phyloP scores from a whole-genome alignment of 306 rosid genomes.

The Echinosophora koreensis region DNA sequence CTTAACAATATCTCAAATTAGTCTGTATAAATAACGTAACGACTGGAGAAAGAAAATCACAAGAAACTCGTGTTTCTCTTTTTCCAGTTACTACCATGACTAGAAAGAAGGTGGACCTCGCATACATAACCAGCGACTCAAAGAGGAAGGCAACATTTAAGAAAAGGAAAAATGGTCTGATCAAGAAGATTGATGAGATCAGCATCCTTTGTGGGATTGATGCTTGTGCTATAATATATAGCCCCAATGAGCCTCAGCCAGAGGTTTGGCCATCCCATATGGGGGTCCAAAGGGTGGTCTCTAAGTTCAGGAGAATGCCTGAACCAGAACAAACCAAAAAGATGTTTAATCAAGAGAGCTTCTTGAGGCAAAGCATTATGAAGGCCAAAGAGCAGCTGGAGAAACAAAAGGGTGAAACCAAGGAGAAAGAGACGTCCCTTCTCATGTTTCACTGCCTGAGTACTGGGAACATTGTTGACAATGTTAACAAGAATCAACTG shows the following conservation, averaged over 20 bases:
- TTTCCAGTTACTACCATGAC: constrained; percentile 25
- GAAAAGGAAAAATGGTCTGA: constrained; percentile 25
- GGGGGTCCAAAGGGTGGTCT: constrained; percentile 2
- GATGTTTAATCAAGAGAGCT: constrained; percentile 45
- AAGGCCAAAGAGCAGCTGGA: constrained; percentile 35
- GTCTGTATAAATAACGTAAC: background rate
- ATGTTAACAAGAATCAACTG: background rate
- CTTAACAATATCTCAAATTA: background rate
- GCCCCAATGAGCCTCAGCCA: constrained; percentile 39
- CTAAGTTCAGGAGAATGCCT: constrained; percentile 28
- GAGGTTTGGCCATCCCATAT: constrained; percentile 49
- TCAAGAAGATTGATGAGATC: constrained; percentile 36
- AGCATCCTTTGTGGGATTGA: constrained; percentile 43
- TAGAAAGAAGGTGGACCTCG: constrained; percentile 44
- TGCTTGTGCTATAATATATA: constrained; percentile 47
- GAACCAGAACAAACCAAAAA: constrained; percentile 33
- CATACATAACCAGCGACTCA: constrained; percentile 38
- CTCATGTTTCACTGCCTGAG: constrained; percentile 26
- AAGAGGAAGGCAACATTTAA: constrained; percentile 43
- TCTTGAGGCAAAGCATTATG: constrained; percentile 9
- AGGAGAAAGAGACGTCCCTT: constrained; percentile 25
- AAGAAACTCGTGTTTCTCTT: too few species aligned
- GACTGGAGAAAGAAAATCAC: background rate
- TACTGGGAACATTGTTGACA: background rate
- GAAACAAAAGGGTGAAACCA: constrained; percentile 24